A percentile compares a stretch with the other conserved stretches of the same genome.
Evolutionary conservation across 83 land plant species (phyloP).

Genomic region (Larix sibirica): DNA sequence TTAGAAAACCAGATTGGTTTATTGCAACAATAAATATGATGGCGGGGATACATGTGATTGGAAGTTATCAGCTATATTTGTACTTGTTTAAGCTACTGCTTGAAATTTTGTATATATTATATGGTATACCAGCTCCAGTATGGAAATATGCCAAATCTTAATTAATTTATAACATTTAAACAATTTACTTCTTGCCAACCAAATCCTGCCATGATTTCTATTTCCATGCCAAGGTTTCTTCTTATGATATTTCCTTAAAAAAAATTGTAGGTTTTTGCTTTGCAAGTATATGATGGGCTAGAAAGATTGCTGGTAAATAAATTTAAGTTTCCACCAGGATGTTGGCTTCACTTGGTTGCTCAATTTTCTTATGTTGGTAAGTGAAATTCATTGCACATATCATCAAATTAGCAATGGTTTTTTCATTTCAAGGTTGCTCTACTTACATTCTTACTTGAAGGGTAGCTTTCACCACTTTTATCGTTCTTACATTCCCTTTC

Average conservation of each 20-base stretch:
- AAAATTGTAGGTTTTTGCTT: conserved; percentile 11
- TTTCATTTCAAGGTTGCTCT: not conserved
- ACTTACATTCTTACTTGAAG: not conserved
- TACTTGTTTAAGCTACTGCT: not conserved
- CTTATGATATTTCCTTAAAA: no score
- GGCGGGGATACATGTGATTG: conserved; percentile 40
- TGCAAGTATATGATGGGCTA: conserved; percentile 13
- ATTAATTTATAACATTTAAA: no score
- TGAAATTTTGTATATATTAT: no score
- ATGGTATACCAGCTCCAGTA: no score
- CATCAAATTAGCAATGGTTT: not conserved
- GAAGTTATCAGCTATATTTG: conserved; percentile 24
- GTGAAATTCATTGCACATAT: not conserved
- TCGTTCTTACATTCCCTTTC: conserved; percentile 79
- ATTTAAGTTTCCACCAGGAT: not conserved
- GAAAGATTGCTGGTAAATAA: conserved; percentile 10
- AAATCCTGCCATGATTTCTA: no score
- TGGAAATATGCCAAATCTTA: no score
- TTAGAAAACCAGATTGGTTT: conserved; percentile 28
- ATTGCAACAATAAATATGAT: conserved; percentile 39
- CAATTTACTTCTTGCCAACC: no score
- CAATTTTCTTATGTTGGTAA: conserved; percentile 8
- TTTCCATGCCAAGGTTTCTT: no score
- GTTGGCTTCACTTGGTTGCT: not conserved
- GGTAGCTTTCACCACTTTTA: conserved; percentile 70